Percentiles rank a stretch among this genome's conserved stretches.
These are phyloP conservation scores for Symbiodinium natans DNA, from an alignment of 73 alveolate species.

Conservation along the genomic window DNA sequence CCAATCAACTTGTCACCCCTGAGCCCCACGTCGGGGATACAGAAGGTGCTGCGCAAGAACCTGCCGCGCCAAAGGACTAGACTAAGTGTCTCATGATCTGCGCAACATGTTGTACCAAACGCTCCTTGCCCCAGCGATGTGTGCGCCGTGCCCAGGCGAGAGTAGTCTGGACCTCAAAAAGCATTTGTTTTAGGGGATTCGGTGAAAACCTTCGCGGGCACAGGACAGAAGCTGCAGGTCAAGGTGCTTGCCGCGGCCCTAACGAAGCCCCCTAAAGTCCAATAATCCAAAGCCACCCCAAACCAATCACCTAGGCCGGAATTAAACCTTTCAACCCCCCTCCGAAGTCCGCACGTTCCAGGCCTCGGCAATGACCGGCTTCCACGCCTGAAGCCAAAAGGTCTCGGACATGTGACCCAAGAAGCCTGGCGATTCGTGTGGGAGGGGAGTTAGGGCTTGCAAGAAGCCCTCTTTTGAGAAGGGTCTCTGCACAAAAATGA, in stretches of 20 bases:
- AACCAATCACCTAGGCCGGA: no score
- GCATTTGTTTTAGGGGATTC: not conserved
- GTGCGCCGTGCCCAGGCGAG: constrained; percentile 93
- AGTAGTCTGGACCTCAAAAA: constrained; percentile 78
- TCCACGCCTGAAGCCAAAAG: constrained; percentile 89
- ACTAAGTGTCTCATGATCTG: no score
- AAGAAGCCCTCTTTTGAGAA: not conserved
- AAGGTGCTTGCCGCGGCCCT: not conserved
- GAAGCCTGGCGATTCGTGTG: constrained; percentile 21
- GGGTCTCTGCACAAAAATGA: no score
- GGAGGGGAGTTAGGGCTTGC: not conserved
- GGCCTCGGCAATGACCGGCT: constrained; percentile 92
- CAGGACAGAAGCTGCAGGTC: not conserved
- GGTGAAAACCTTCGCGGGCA: not conserved
- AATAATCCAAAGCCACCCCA: no score
- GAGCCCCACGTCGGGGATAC: no score
- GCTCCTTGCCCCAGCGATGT: constrained; percentile 93
- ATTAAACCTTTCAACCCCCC: no score
- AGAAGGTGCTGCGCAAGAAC: no score
- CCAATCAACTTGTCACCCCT: no score
- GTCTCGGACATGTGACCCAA: constrained; percentile 83
- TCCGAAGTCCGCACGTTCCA: no score
- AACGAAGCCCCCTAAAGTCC: not conserved
- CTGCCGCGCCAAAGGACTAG: no score
- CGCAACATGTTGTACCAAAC: no score